phyloP scores from a whole-genome alignment of 2,329 filamentous ascomycete genomes.

The Microsporum audouinii region DNA sequence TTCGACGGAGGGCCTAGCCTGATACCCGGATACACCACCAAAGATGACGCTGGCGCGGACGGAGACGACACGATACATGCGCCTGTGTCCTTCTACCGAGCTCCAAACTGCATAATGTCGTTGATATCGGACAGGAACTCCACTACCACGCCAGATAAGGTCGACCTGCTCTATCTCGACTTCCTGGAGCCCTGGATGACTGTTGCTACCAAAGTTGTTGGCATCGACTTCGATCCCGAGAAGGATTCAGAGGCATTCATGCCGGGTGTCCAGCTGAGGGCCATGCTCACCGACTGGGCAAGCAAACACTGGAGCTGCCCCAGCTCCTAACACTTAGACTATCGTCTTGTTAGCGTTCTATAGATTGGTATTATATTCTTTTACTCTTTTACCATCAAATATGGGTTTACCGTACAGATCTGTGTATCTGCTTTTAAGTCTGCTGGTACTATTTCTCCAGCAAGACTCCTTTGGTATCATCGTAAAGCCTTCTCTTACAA shows the following conservation, averaged over 20 bases:
- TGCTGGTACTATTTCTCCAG: no score
- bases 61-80: constrained; percentile 85
- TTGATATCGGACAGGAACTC: constrained; percentile 36
- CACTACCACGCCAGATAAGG: constrained; percentile 45
- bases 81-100: constrained; percentile 58
- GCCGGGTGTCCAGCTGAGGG: constrained; percentile 44
- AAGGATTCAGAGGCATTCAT: constrained; percentile 43
- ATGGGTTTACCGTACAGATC: no score
- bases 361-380: not conserved
- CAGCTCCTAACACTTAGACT: not conserved
- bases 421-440: no score
- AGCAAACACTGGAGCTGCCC: constrained; percentile 42
- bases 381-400: not conserved
- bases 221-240: constrained; percentile 38
- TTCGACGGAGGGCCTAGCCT: constrained; percentile 26
- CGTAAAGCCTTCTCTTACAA: no score
- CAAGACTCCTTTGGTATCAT: no score
- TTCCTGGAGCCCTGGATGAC: constrained; percentile 79
- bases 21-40: constrained; percentile 72
- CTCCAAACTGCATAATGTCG: constrained; percentile 75
- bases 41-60: constrained; percentile 68
- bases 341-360: not conserved
- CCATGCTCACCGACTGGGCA: constrained; percentile 50
- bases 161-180: constrained; percentile 84
- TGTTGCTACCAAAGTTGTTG: constrained; percentile 55